Base-by-base conservation (phyloP, 2,329 filamentous ascomycete genomes). In the Didymella sp. region DNA sequence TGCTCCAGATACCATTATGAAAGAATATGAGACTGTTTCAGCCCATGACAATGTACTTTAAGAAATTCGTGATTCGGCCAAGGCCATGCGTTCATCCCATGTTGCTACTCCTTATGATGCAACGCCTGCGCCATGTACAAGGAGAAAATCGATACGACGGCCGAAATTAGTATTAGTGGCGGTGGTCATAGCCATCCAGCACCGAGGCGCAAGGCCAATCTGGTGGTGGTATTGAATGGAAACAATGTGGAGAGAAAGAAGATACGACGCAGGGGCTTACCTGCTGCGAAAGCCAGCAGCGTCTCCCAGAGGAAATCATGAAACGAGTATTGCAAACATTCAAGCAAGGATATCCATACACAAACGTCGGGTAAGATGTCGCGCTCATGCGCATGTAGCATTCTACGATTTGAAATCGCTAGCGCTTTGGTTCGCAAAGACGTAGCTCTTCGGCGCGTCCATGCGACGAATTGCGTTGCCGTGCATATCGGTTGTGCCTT, bases 341-440 rank as follows among this genome's bases (percentile, higher is more conserved):
- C 21, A 42, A 58, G 44, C 17, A 41, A 49, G 9, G 17, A 45
- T 6, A 19, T 30, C 17, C 40, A 37, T 22, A 28, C 15, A 13
- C 55, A 49, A 45, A 27, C 27, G 21, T 12, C n/a, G 6, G 40
- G 2, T 22, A 11, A 19, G 24, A 33, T 45, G 27, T 24, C 13
- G 25, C 27, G 27, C 48, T 44, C 31, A 35, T 28, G 30, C 24
- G 22, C 22, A 25, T 21, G 2, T 33, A 11, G 6, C 25, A 3
- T 22, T 37, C 33, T 49, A 58, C 5, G 56, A 53, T 35, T 51
- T 61, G 62, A 80, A 81, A 61, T 80, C 76, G 57, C 75, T 72
- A 1, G 79, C 79, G 9, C 76, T 77, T 54, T 79, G 77, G 45
- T 81, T 81, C 42, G 78, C 77, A 53, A 82, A 82, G 15, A 79